phyloP scores from a whole-genome alignment of 257 asterid genomes.

The Cynanchum wilfordii region DNA sequence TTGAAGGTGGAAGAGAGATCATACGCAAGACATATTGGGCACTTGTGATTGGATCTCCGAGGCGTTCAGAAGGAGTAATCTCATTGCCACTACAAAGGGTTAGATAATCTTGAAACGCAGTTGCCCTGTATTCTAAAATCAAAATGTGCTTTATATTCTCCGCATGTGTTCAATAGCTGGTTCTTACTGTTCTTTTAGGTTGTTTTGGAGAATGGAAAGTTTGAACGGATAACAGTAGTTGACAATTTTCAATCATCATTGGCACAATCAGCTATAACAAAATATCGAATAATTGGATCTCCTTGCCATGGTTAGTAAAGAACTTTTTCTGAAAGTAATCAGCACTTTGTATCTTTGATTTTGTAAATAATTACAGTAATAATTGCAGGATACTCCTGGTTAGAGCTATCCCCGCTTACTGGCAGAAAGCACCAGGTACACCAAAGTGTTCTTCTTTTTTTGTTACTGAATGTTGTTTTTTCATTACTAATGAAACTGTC shows the following conservation, averaged over 20 bases:
- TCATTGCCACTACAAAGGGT: conserved; percentile 80
- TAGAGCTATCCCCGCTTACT: conserved; percentile 79
- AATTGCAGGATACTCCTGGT: conserved; percentile 79
- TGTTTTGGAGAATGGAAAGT: conserved; percentile 71
- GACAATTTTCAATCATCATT: conserved; percentile 38
- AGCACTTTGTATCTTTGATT: not conserved
- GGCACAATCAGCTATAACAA: conserved; percentile 79
- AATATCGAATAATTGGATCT: conserved; percentile 64
- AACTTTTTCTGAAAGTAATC: conserved; percentile 14
- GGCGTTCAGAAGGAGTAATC: conserved; percentile 61
- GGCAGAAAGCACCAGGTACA: conserved; percentile 96
- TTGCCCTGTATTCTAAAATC: not conserved
- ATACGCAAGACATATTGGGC: conserved; percentile 86
- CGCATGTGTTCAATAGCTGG: not conserved
- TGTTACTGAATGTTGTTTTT: not conserved
- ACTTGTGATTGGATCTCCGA: conserved; percentile 88
- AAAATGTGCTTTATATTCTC: not conserved
- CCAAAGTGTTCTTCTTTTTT: not conserved
- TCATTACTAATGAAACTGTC: conserved; percentile 1
- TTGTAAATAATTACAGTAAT: conserved; percentile 2
- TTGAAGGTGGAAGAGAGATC: conserved; percentile 32
- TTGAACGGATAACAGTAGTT: conserved; percentile 68
- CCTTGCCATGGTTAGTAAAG: conserved; percentile 48
- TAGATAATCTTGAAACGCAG: conserved; percentile 4
- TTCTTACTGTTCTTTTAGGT: conserved; percentile 35